These are phyloP conservation scores for Raphanus sativus DNA, from an alignment of 345 rosid species.

Conservation along the genomic window DNA sequence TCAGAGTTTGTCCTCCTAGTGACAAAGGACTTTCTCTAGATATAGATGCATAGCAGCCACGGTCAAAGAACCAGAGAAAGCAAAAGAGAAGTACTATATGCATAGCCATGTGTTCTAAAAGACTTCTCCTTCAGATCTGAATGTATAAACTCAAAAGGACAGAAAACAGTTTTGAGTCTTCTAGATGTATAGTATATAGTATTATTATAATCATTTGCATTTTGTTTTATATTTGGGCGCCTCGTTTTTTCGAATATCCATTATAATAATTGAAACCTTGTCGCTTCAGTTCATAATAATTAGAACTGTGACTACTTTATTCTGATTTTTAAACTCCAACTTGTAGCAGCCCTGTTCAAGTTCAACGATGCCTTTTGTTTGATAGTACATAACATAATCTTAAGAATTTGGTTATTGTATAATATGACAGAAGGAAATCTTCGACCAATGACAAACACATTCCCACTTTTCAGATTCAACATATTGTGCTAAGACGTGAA, in stretches of 20 bases:
- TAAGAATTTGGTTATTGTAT: not conserved
- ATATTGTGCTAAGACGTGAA: not conserved
- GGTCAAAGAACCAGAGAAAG: conserved; percentile 1
- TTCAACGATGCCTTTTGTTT: not conserved
- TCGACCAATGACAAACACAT: not conserved
- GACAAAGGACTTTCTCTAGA: conserved; percentile 1
- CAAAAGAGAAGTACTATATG: not conserved
- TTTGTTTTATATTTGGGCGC: not conserved
- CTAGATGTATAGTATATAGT: not conserved
- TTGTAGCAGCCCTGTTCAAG: not conserved
- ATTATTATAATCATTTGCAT: not conserved
- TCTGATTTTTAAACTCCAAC: not conserved
- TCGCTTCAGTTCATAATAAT: too few relatives aligned
- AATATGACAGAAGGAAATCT: not conserved
- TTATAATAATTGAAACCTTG: not conserved
- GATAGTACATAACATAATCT: not conserved
- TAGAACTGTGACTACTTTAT: not conserved
- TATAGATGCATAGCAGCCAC: conserved; percentile 14
- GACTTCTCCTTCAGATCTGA: conserved; percentile 7
- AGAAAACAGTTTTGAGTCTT: not conserved
- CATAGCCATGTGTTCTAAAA: not conserved
- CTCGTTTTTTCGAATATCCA: not conserved
- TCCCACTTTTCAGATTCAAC: not conserved
- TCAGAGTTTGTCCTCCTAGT: conserved; percentile 10
- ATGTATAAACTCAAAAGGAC: not conserved